Conservation (phyloP, 768 basidiomycete genomes). For the Pulveroboletus sp. region DNA sequence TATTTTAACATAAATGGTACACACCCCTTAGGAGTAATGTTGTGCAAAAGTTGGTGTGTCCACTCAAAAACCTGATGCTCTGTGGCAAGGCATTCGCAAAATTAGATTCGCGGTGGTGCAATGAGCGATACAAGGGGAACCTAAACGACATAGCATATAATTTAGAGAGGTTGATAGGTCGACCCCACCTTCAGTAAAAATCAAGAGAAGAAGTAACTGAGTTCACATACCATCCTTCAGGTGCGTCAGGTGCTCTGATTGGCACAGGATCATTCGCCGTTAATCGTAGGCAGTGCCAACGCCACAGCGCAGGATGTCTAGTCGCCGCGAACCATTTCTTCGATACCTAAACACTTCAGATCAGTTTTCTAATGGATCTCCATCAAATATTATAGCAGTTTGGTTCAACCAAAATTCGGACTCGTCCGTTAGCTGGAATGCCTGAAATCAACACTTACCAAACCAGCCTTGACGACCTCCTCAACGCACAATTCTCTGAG, state of each 20-base stretch:
- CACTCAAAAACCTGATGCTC: constrained; percentile 68
- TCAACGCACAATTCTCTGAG: constrained; percentile 53
- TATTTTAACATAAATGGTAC: neutral
- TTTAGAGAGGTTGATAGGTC: neutral
- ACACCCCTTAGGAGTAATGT: constrained; percentile 61
- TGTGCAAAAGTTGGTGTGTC: constrained; percentile 87
- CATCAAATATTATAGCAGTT: neutral
- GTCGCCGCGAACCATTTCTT: constrained; percentile 37
- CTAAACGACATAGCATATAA: constrained; percentile 20
- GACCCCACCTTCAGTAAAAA: neutral
- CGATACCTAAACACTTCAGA: constrained; percentile 31
- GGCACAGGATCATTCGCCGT: constrained; percentile 69
- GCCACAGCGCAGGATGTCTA: constrained; percentile 71
- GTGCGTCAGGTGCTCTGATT: constrained; percentile 53
- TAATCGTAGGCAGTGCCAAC: constrained; percentile 66
- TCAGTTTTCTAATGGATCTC: neutral
- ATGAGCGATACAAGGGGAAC: constrained; percentile 69
- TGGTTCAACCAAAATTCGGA: neutral
- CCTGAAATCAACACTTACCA: constrained; percentile 22
- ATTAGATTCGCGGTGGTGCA: constrained; percentile 84
- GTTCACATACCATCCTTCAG: constrained; percentile 65
- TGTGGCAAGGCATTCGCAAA: constrained; percentile 74
- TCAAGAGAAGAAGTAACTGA: neutral
- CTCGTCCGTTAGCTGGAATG: neutral
- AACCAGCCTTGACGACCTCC: constrained; percentile 52